Percentiles rank a stretch among this genome's conserved stretches.
These are phyloP conservation scores for Keithomyces neogunnii DNA, from an alignment of 2,329 filamentous ascomycete genomes.

Conservation along the genomic window DNA sequence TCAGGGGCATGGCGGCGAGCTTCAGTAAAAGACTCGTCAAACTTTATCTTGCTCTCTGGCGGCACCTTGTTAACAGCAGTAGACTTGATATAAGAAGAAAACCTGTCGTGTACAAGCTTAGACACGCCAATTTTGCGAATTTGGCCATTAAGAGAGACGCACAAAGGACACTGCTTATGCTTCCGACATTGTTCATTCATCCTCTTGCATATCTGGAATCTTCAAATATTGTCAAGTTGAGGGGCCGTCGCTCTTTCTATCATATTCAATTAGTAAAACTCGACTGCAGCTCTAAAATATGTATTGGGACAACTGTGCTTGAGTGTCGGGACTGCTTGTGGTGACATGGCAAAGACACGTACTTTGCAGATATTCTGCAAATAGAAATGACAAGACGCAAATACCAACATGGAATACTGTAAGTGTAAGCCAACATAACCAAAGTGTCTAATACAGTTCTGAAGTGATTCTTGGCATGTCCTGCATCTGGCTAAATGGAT, in stretches of 20 bases:
- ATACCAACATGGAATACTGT: conserved; percentile 96
- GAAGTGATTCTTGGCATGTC: conserved; percentile 59
- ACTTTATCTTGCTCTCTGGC: conserved; percentile 71
- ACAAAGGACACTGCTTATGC: conserved; percentile 74
- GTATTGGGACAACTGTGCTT: not conserved
- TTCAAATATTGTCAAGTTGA: conserved; percentile 76
- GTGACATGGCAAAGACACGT: not conserved
- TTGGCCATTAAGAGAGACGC: conserved; percentile 74
- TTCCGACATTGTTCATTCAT: conserved; percentile 88
- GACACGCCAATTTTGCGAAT: conserved; percentile 85
- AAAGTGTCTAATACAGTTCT: conserved; percentile 89
- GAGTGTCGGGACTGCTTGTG: not conserved
- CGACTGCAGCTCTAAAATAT: not conserved
- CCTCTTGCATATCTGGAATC: conserved; percentile 71
- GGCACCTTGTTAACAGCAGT: conserved; percentile 75
- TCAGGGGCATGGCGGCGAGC: conserved; percentile 72
- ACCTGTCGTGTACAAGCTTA: conserved; percentile 91
- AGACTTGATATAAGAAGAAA: conserved; percentile 77
- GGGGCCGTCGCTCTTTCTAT: conserved; percentile 71
- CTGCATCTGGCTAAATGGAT: conserved; percentile 70
- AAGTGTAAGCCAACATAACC: conserved; percentile 85
- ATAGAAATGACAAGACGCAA: conserved; percentile 87
- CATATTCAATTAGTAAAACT: conserved; percentile 71
- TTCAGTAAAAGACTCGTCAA: conserved; percentile 75
- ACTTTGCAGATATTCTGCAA: conserved; percentile 90